Evolutionary conservation across 2,329 filamentous ascomycete species (phyloP).

Genomic region (Colletotrichum sp.): DNA sequence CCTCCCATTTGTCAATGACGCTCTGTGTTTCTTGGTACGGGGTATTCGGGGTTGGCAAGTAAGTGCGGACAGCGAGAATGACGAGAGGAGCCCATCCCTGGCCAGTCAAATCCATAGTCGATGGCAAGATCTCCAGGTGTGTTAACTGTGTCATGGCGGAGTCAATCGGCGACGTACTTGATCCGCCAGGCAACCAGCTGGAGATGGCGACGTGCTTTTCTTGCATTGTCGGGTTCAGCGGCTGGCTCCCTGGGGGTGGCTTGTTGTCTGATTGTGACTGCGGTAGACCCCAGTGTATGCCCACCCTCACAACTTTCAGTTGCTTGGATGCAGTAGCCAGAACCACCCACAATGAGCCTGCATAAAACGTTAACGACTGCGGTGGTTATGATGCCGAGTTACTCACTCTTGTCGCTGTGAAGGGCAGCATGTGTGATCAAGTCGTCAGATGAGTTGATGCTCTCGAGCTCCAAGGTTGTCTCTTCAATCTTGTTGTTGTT

Average conservation of each 20-base stretch:
- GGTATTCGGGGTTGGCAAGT: slow-evolving; percentile 55
- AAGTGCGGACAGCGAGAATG: slow-evolving; percentile 76
- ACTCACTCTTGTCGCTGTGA: slow-evolving; percentile 74
- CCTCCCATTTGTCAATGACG: slow-evolving; percentile 83
- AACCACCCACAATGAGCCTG: slow-evolving; percentile 37
- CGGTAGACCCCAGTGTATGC: slow-evolving; percentile 74
- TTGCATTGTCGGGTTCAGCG: slow-evolving; percentile 56
- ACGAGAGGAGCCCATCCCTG: slow-evolving; percentile 63
- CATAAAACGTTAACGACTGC: not conserved
- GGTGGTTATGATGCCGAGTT: not conserved
- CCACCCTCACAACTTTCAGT: slow-evolving; percentile 75
- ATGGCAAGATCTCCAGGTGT: slow-evolving; percentile 75
- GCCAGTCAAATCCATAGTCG: slow-evolving; percentile 63
- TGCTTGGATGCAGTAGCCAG: slow-evolving; percentile 74
- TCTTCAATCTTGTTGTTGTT: slow-evolving; percentile 76
- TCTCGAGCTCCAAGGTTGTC: slow-evolving; percentile 75
- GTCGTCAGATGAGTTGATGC: slow-evolving; percentile 73
- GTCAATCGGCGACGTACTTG: slow-evolving; percentile 47
- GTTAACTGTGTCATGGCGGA: slow-evolving; percentile 68
- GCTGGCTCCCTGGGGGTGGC: slow-evolving; percentile 47
- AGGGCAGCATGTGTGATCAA: slow-evolving; percentile 81
- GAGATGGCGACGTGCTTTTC: slow-evolving; percentile 63
- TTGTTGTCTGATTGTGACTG: slow-evolving; percentile 57
- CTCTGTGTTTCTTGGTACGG: slow-evolving; percentile 72
- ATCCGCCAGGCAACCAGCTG: slow-evolving; percentile 59